These are phyloP conservation scores for Oenanthe javanica DNA, from an alignment of 140 eudicot genomes.

Conservation along the genomic window DNA sequence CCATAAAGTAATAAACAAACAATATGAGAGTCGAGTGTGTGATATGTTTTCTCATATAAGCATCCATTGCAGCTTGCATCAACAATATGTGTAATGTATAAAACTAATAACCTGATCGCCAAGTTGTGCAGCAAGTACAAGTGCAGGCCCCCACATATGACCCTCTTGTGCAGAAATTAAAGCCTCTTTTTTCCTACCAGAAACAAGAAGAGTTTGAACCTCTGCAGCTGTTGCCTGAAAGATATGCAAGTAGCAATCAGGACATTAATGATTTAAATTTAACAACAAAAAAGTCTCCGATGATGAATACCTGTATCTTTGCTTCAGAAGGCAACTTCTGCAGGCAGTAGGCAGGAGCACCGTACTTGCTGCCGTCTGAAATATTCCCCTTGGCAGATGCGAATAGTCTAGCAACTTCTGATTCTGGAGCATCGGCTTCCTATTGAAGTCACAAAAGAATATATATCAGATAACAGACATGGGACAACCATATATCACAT, in stretches of 20 bases:
- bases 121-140: conserved; percentile 91
- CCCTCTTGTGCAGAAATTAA: conserved; percentile 81
- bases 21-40: background rate
- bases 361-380: conserved; percentile 36
- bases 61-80: background rate
- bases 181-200: conserved; percentile 87
- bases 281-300: background rate
- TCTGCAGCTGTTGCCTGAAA: conserved; percentile 73
- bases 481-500: no score
- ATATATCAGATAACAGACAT: no score
- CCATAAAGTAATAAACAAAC: background rate
- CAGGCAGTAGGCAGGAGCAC: conserved; percentile 60
- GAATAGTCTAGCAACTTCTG: conserved; percentile 83
- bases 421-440: conserved; percentile 78
- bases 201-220: conserved; percentile 84
- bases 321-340: conserved; percentile 79
- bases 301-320: conserved; percentile 48
- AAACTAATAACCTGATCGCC: conserved; percentile 66
- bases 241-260: conserved; percentile 3
- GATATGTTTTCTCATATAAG: background rate
- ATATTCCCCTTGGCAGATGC: conserved; percentile 54
- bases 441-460: conserved; percentile 1
- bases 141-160: conserved; percentile 87
- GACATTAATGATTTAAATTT: conserved; percentile 9
- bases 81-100: background rate